Base-by-base conservation (phyloP, 2,329 filamentous ascomycete species). In the Elsinoe arachidis region DNA sequence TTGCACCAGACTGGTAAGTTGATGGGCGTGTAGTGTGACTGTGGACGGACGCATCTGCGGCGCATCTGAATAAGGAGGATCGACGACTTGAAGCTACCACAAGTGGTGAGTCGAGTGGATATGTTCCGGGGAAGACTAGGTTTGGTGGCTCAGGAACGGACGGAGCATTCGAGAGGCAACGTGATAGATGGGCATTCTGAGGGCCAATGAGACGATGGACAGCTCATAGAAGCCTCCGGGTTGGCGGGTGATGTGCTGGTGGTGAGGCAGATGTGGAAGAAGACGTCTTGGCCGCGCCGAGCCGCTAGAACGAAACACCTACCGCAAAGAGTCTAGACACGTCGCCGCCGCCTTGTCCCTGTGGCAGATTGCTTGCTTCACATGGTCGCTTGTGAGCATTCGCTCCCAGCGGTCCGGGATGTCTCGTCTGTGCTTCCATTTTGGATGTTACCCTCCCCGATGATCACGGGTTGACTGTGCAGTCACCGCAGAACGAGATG, bases 301-400 rank as follows among this genome's bases (percentile, higher is more conserved):
- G 49, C 33, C 49, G 49, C 49, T 39, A 39, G 49, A 53, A 53
- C 33, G 10, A 37, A 10, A 38, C 33, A 53, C 49, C 49, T 53
- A 37, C 49, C 49, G 11, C 34, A 26, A 35, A 33, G 26, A 35
- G 33, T 11, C 34, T 26, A 35, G 19, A n/a, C 26, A 53, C 17
- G n/a, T 33, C 15, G 47, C 47, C 33, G 33, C 47, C 47, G 47
- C n/a, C 33, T 26, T 53, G 17, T 26, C 33, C 49, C 39, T 53
- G 49, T 35, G 33, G 35, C 33, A 53, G 49, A 53, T 53, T 53
- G 49, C 49, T 30, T 53, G 49, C 49, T 53, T 53, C 49, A 53
- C 17, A 26, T 39, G 2, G 30, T 53, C 49, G 49, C 49, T 53
- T 53, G 49, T 35, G 26, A 37, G 19, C 17, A 10, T 52, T 33